Evolutionary conservation across 129 eudicot species (phyloP), one percentile per base, ranked within the genome.

Genomic region (Artemisia annua): DNA sequence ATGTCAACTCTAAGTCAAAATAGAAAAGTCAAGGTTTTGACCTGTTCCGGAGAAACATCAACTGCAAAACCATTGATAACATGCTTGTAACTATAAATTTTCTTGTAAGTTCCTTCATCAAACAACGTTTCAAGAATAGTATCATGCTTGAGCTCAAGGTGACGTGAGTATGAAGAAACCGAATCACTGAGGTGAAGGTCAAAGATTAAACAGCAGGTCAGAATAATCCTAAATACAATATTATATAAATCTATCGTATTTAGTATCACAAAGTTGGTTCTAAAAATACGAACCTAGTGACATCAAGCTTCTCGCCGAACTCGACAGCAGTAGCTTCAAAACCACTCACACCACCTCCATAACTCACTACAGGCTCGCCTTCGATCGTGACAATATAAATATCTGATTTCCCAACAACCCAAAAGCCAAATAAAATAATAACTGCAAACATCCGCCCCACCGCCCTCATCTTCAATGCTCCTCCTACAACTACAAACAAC

Each of bases 21-120:
- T 24, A 14, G 54, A n/a, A 22, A 35, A 78, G 70, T 49, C 66
- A 51, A 69, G 73, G 59, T 20, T 83, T 71, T 85, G 91, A 94
- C 98, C 98, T 94, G 98, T 81, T 93, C 96, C 10, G 89, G 89
- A 48, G 95, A 72, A 71, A 75, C 81, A 63, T 90, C 90, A 84
- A 85, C 96, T 48, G 98, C 95, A 69, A 94, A 94, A 26, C 98
- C 98, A 58, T 94, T 94, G 72, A 94, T 87, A 54, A 94, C 88
- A 79, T 90, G 98, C 63, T 86, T 83, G 81, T 94, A 94, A 85
- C 98, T 94, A 80, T 94, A 94, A 80, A 94, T 80, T 79, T 94
- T 94, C 88, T 80, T 81, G 85, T 87, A 94, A 48, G 91, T 80
- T 63, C 96, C 97, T 66, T 75, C 74, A 32, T 81, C 90, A 66